Evolutionary conservation across 23 red algal genomes (phyloP).

Genomic region (Agarophyton chilense): DNA sequence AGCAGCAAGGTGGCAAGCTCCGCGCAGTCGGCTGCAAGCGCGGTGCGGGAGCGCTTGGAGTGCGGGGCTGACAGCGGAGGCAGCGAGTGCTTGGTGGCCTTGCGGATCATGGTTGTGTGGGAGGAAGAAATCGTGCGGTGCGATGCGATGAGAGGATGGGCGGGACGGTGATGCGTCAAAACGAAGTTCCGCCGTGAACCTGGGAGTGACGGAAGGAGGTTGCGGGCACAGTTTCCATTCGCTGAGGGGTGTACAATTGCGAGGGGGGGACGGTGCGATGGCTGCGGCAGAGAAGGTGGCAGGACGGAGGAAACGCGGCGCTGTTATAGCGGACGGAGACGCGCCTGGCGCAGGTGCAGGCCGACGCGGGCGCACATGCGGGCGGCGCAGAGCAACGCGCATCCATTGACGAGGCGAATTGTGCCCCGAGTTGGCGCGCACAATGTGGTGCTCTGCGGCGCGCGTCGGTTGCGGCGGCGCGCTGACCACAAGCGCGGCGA

Average conservation of each 20-base stretch:
- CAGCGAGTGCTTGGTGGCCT: background rate
- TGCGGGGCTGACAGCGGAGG: background rate
- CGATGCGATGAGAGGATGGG: background rate
- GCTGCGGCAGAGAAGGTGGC: background rate
- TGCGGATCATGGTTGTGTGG: background rate
- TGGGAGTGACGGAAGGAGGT: conserved; percentile 31
- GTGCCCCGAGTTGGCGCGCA: too few relatives aligned
- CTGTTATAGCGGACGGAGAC: too few relatives aligned
- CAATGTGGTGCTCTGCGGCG: too few relatives aligned
- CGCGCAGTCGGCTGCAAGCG: background rate
- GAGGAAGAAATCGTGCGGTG: background rate
- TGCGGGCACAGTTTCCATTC: conserved; percentile 15
- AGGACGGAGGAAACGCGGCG: too few relatives aligned
- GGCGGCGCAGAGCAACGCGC: too few relatives aligned
- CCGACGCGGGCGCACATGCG: too few relatives aligned
- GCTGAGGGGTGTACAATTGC: background rate
- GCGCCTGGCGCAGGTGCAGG: too few relatives aligned
- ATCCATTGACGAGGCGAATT: too few relatives aligned
- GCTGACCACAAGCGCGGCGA: too few relatives aligned
- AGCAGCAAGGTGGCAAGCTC: conserved; percentile 5
- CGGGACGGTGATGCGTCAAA: background rate
- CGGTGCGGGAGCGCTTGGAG: background rate
- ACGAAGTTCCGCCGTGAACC: conserved; percentile 42
- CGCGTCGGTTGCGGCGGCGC: too few relatives aligned
- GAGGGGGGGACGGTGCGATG: background rate